A percentile compares a stretch with the other conserved stretches of the same genome.
Conservation (phyloP, 2,329 filamentous ascomycete genomes). For the Nemania sp. region DNA sequence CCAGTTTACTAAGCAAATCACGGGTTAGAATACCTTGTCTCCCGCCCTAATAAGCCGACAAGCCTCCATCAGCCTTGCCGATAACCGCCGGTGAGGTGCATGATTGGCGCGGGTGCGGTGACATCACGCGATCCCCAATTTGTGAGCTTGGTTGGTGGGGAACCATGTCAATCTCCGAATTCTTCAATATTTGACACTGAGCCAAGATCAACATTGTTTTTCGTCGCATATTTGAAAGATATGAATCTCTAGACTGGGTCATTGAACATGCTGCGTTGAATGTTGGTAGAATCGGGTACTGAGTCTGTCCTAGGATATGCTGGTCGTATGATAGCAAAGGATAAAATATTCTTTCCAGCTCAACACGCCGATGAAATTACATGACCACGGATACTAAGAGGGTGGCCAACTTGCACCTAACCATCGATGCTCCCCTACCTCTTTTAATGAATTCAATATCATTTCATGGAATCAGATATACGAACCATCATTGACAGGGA, state of each 20-base stretch:
- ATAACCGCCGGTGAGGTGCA: constrained; percentile 10
- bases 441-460: background rate
- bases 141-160: constrained; percentile 23
- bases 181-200: constrained; percentile 3
- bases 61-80: constrained; percentile 32
- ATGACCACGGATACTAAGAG: background rate
- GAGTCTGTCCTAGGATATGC: background rate
- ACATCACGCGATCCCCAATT: constrained; percentile 31
- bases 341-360: background rate
- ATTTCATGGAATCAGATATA: background rate
- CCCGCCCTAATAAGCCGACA: background rate
- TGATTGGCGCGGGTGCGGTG: constrained; percentile 34
- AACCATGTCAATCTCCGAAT: constrained; percentile 16
- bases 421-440: background rate
- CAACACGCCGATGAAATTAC: background rate
- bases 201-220: background rate
- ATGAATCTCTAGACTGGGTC: too few relatives aligned
- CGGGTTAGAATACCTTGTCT: constrained; percentile 18
- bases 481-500: background rate
- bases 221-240: too few relatives aligned
- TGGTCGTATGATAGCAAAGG: background rate
- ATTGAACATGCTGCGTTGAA: background rate
- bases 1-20: constrained; percentile 31
- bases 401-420: background rate
- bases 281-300: background rate